phyloP scores from a whole-genome alignment of 345 rosid species.

The Bruguiera parviflora region DNA sequence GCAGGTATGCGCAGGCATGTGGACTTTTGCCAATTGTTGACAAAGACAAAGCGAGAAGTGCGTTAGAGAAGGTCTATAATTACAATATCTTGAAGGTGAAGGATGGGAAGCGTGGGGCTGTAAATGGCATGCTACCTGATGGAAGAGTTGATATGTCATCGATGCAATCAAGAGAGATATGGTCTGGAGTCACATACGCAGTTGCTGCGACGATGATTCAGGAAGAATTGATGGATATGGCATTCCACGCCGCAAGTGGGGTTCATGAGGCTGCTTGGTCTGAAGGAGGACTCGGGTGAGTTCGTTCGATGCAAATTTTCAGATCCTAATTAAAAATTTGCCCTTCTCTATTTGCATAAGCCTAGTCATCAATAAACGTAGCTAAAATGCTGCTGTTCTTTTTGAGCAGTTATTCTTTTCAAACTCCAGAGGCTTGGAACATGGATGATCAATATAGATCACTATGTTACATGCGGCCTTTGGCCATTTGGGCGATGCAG shows the following conservation, averaged over 20 bases:
- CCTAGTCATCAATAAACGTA: background rate
- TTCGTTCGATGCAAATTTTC: background rate
- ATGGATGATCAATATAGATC: constrained; percentile 57
- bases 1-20: constrained; percentile 83
- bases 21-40: constrained; percentile 77
- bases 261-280: constrained; percentile 81
- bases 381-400: constrained; percentile 1
- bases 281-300: constrained; percentile 76
- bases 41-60: constrained; percentile 53
- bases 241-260: constrained; percentile 77
- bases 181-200: constrained; percentile 94
- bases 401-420: constrained; percentile 65
- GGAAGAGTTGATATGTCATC: constrained; percentile 72
- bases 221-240: constrained; percentile 64
- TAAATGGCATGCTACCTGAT: constrained; percentile 91
- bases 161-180: constrained; percentile 88
- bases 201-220: constrained; percentile 91
- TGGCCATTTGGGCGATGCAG: constrained; percentile 96
- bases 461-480: constrained; percentile 73
- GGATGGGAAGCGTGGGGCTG: constrained; percentile 78
- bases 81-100: constrained; percentile 78
- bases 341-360: background rate
- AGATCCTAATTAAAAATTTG: background rate
- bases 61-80: constrained; percentile 71
- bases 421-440: constrained; percentile 93